Evolutionary conservation across 768 basidiomycete genomes (phyloP), one percentile per base, ranked within the genome.

Genomic region (Tulasnella sp.): DNA sequence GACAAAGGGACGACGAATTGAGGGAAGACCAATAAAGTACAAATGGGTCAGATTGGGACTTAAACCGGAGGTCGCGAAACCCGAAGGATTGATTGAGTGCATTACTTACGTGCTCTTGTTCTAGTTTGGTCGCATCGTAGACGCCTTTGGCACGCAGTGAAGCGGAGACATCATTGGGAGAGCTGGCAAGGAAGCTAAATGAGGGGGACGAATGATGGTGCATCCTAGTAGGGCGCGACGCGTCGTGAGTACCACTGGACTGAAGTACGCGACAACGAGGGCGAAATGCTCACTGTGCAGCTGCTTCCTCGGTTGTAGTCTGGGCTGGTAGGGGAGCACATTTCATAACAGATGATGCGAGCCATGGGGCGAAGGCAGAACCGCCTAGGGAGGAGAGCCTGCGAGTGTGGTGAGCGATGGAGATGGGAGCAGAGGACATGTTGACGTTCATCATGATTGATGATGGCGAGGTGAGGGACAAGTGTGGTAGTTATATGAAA

Each of bases 341-440:
- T 15, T 48, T 48, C 47, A 23, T 21, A n/a, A n/a, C 19, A 7
- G 47, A 48, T 5, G 47, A 48, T 21, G 47, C 19, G 26, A 26
- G 19, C 43, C 43, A 30, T 4, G 44, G 43, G 48, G 56, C 8
- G 48, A 58, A 24, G 26, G 56, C 4, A 26, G 45, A 24, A 26
- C 47, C 42, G 44, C 15, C 27, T 8, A 43, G 26, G 43, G 54
- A 45, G 23, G 56, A 49, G 23, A 23, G 11, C 47, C 27, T 48
- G 24, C 47, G 48, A 44, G 48, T 48, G 56, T 41, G 56, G 24
- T 30, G 32, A 1, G 43, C 32, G 54, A 61, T 1, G 10, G 52
- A 27, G 42, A 55, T 54, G 29, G 60, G 60, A 29, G 34, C 53
- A 23, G 29, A 26, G 32, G 58, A 50, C 48, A 51, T 49, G 49